Evolutionary conservation across 2,329 filamentous ascomycete genomes (phyloP), one percentile per base, ranked within the genome.

Genomic region (Elsinoe fawcettii): DNA sequence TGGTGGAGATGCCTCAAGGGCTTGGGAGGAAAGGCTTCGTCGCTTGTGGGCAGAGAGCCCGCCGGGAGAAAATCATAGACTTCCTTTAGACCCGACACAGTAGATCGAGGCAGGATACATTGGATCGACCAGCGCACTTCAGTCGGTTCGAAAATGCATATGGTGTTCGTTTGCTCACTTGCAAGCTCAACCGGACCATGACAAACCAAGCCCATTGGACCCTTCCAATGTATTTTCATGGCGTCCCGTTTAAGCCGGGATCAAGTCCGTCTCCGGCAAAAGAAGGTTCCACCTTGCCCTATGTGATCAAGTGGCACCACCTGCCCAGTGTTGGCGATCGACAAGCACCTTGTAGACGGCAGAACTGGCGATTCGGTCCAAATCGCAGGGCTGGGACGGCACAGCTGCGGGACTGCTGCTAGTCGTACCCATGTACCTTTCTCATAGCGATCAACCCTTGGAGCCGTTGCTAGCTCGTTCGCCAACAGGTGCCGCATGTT

Each of bases 381-480:
- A 14, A 14, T 37, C 11, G 41, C 41, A 23, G 11, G 41, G 41
- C 46, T 34, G 46, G 37, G 16, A 14, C 46, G 46, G 46, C 25
- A 30, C 23, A 51, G 46, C 46, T 51, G 46, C 46, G 18, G 23
- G 25, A 32, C 16, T 25, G 39, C 20, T 25, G 30, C 25, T 9
- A 32, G 6, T 6, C 18, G 39, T 22, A 44, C 18, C 2, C 46
- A 51, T 51, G 46, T 51, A 32, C 25, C 44, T 25, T 49, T 20
- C 9, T 49, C 20, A 25, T 25, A 49, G 12, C 12, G 44, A 49
- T 49, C 44, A 25, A 49, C n/a, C 44, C 23, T 30, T 49, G 44
- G 44, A 49, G 44, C 44, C 44, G 44, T 49, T 30, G 44, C 23
- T 32, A 49, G 44, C 44, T 49, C 41, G 18, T 32, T 32, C 44